These are phyloP conservation scores for Kodamaea hsintzibuensis DNA, from an alignment of 805 yeast genomes.

Conservation along the genomic window DNA sequence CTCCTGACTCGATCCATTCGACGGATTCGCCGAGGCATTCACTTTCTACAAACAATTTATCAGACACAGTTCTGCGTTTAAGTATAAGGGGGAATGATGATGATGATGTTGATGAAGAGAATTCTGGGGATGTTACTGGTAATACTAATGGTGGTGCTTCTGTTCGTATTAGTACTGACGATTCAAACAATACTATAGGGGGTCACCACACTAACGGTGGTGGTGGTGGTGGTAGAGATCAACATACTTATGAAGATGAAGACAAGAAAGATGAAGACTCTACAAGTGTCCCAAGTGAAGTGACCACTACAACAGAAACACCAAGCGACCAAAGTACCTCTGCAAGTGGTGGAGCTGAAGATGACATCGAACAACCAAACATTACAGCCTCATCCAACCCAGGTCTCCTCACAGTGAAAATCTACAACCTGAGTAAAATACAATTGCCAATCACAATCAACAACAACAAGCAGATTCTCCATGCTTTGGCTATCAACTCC, in stretches of 20 bases:
- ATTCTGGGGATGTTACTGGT: too few relatives aligned
- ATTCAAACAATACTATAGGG: not conserved
- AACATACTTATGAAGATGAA: not conserved
- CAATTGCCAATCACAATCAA: slow-evolving; percentile 70
- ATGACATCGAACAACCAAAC: not conserved
- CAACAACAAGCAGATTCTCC: slow-evolving; percentile 60
- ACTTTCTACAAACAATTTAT: slow-evolving; percentile 20
- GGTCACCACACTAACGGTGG: not conserved
- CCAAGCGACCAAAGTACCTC: not conserved
- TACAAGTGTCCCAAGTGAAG: not conserved
- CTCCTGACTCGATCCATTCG: slow-evolving; percentile 21
- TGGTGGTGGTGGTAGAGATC: too few relatives aligned
- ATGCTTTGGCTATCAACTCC: slow-evolving; percentile 62
- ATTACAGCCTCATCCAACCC: slow-evolving; percentile 37
- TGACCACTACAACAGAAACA: not conserved
- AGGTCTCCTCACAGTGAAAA: slow-evolving; percentile 75
- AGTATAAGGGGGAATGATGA: slow-evolving; percentile 7
- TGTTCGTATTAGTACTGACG: not conserved
- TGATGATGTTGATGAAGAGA: not conserved
- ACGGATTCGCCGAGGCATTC: slow-evolving; percentile 27
- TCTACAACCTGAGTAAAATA: slow-evolving; percentile 68
- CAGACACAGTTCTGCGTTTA: slow-evolving; percentile 26
- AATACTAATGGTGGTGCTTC: not conserved
- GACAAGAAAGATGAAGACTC: not conserved
- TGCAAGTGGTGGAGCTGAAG: slow-evolving; percentile 2